Evolutionary conservation across 768 basidiomycete genomes (phyloP).

Genomic region (Rossbeevera mucosa): DNA sequence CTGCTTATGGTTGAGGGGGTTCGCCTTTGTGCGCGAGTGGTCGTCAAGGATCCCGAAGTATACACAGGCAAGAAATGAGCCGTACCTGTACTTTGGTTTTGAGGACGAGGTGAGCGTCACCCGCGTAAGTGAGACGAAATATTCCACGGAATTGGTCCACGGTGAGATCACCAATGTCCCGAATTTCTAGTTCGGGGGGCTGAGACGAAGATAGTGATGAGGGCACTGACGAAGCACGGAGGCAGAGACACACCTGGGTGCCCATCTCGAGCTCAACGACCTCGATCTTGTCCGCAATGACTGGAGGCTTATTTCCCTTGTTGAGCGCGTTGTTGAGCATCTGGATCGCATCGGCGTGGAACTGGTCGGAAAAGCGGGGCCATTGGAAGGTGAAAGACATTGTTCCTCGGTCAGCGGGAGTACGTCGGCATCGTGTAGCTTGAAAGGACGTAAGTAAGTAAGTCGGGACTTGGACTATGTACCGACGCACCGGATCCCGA

Average conservation of each 20-base stretch:
- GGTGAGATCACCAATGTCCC: slow-evolving; percentile 96
- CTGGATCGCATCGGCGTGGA: slow-evolving; percentile 91
- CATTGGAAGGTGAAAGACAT: slow-evolving; percentile 95
- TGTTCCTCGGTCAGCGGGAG: slow-evolving; percentile 12
- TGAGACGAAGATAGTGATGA: slow-evolving; percentile 30
- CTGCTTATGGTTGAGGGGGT: slow-evolving; percentile 90
- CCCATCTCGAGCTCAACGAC: slow-evolving; percentile 99
- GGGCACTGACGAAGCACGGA: neutral
- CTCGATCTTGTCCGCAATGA: slow-evolving; percentile 96
- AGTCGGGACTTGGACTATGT: neutral
- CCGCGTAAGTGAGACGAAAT: slow-evolving; percentile 90
- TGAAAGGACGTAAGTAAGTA: slow-evolving; percentile 13
- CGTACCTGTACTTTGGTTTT: slow-evolving; percentile 91
- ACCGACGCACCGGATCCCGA: neutral
- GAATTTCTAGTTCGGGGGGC: slow-evolving; percentile 96
- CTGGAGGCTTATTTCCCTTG: slow-evolving; percentile 95
- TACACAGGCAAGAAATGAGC: neutral
- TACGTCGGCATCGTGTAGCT: slow-evolving; percentile 13
- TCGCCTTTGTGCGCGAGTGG: slow-evolving; percentile 54
- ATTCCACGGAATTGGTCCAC: slow-evolving; percentile 95
- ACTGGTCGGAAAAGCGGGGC: slow-evolving; percentile 95
- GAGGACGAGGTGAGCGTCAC: slow-evolving; percentile 83
- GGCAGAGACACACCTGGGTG: slow-evolving; percentile 61
- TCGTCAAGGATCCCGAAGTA: slow-evolving; percentile 6
- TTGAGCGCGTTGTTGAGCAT: slow-evolving; percentile 97